Percentiles rank a stretch among this genome's conserved stretches.
phyloP scores from a whole-genome alignment of 441 rosid genomes.

The Melianthus villosus region DNA sequence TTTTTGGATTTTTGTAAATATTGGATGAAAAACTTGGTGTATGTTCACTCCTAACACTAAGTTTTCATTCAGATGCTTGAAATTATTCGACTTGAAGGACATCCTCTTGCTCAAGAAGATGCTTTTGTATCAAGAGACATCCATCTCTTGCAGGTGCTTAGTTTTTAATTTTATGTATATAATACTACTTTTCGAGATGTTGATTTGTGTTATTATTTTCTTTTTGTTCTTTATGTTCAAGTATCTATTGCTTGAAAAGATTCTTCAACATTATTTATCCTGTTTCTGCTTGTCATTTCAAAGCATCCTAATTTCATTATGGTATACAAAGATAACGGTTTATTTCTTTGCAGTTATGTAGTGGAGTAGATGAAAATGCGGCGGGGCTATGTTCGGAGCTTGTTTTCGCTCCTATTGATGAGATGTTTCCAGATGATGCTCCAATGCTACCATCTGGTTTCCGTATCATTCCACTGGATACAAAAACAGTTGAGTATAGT shows the following conservation, averaged over 20 bases:
- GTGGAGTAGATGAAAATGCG: slow-evolving; percentile 85
- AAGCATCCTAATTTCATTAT: not conserved
- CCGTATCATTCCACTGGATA: slow-evolving; percentile 75
- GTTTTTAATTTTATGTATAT: too few relatives aligned
- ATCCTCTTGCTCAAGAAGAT: slow-evolving; percentile 77
- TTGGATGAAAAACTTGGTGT: too few relatives aligned
- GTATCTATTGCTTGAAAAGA: too few relatives aligned
- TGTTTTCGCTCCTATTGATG: slow-evolving; percentile 90
- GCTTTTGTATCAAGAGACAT: slow-evolving; percentile 74
- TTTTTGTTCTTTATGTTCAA: too few relatives aligned
- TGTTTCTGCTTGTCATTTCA: not conserved
- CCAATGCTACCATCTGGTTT: slow-evolving; percentile 89
- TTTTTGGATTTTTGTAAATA: too few relatives aligned
- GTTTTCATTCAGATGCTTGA: slow-evolving; percentile 61
- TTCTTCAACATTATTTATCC: too few relatives aligned
- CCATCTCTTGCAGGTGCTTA: slow-evolving; percentile 84
- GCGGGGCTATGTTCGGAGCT: slow-evolving; percentile 87
- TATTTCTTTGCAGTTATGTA: slow-evolving; percentile 55
- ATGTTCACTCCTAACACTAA: slow-evolving; percentile 2
- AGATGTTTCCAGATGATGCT: slow-evolving; percentile 94
- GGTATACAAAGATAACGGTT: too few relatives aligned
- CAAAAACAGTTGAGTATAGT: slow-evolving; percentile 47
- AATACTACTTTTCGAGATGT: too few relatives aligned
- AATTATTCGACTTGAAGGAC: slow-evolving; percentile 87
- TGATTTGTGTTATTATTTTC: too few relatives aligned